Conservation (phyloP, 2,329 filamentous ascomycete species). For the Botrytis squamosa region DNA sequence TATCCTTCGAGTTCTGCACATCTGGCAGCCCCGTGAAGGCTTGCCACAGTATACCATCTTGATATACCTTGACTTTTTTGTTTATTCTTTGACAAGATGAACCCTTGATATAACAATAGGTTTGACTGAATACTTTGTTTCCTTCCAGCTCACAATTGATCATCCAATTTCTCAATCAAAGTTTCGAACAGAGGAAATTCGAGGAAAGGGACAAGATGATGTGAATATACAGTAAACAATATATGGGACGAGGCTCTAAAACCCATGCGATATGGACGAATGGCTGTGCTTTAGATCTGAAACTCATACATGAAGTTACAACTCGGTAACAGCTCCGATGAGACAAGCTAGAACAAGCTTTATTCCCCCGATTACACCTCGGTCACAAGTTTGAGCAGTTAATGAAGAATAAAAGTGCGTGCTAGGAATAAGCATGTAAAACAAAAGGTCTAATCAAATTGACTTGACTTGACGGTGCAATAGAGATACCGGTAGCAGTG, state of each 20-base stretch:
- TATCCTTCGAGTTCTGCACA: conserved; percentile 70
- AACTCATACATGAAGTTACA: conserved; percentile 12
- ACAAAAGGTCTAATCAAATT: background rate
- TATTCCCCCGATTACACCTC: background rate
- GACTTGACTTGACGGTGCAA: background rate
- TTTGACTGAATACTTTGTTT: background rate
- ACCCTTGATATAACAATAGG: background rate
- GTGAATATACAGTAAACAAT: background rate
- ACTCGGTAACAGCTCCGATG: conserved; percentile 6
- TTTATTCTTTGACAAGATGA: conserved; percentile 1
- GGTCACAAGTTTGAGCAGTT: background rate
- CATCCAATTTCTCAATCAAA: background rate
- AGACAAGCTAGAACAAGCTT: conserved; percentile 15
- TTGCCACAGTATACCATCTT: conserved; percentile 66
- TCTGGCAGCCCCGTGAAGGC: conserved; percentile 68
- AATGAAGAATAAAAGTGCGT: background rate
- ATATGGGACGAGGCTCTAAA: conserved; percentile 15
- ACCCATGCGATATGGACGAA: conserved; percentile 11
- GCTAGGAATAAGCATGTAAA: conserved; percentile 9
- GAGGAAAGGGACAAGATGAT: background rate
- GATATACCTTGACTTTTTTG: conserved; percentile 23
- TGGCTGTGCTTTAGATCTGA: conserved; percentile 18
- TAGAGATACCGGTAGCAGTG: background rate
- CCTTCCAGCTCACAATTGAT: background rate
- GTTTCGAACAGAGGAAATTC: background rate